Percentiles rank a stretch among this genome's conserved stretches.
Evolutionary conservation across 2,329 filamentous ascomycete genomes (phyloP).

Genomic region (Penicillium sp.): DNA sequence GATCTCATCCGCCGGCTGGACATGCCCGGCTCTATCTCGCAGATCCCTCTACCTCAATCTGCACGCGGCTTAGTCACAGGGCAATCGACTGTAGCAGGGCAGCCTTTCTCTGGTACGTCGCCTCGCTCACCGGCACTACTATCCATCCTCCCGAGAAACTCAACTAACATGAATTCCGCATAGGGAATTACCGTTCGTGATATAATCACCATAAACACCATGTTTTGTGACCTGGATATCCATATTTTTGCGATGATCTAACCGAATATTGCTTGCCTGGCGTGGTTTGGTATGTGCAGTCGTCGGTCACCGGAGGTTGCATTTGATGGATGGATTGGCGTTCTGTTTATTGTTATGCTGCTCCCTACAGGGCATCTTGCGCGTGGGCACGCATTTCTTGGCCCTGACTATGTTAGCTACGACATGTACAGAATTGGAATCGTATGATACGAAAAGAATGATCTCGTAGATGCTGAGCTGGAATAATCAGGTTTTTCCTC

Average conservation of each 20-base stretch:
- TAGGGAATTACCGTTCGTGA: conserved; percentile 25
- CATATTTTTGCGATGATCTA: conserved; percentile 7
- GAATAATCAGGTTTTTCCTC: not conserved
- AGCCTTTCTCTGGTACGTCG: conserved; percentile 42
- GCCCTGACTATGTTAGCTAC: conserved; percentile 3
- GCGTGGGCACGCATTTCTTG: conserved; percentile 4
- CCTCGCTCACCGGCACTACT: not conserved
- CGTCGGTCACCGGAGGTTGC: conserved; percentile 22
- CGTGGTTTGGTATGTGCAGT: conserved; percentile 22
- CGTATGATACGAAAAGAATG: conserved; percentile 14
- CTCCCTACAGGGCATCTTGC: not conserved
- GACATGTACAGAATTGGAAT: conserved; percentile 16
- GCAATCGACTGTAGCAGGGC: conserved; percentile 28
- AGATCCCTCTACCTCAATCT: conserved; percentile 43
- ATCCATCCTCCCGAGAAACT: not conserved
- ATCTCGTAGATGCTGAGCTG: conserved; percentile 3
- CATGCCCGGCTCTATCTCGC: conserved; percentile 61
- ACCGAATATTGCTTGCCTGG: conserved; percentile 7
- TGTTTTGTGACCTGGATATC: conserved; percentile 4
- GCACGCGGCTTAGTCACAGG: conserved; percentile 35
- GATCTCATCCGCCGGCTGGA: conserved; percentile 71
- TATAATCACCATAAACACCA: conserved; percentile 5
- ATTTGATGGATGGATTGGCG: conserved; percentile 29
- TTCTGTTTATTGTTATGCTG: conserved; percentile 20
- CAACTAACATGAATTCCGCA: conserved; percentile 6